Base-by-base conservation (phyloP, 2,329 filamentous ascomycete genomes). In the Esteya vermicola region DNA sequence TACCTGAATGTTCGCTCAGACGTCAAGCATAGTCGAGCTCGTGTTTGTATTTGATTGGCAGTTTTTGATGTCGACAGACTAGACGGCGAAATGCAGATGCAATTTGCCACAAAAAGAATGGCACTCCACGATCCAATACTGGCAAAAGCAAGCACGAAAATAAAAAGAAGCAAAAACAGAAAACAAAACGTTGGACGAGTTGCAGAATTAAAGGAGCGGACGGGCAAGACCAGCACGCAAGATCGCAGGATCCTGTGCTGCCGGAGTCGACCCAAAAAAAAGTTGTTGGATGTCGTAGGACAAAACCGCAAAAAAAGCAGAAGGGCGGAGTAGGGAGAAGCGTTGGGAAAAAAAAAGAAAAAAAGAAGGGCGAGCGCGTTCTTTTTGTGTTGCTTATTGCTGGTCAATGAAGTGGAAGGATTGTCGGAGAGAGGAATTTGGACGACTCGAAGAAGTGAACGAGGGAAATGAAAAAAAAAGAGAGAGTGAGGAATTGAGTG, bases 251-350 rank as follows among this genome's bases (percentile, higher is more conserved):
- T 42, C 30, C 34, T 33, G 30, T 35, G 32, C 26, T 25, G 55
- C 68, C 64, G 68, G 70, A 69, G 70, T 70, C 64, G 70, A 59
- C 64, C 70, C 70, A 73, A 53, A n/a, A n/a, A n/a, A n/a, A n/a
- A 47, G 48, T 47, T 46, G 47, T 30, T 21, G 36, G 14, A 16
- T 26, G 7, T 26, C 13, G 25, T 26, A 8, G 8, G 25, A 26
- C 23, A 31, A 27, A 9, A 8, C 16, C 5, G 26, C 19, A 21
- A 23, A 21, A n/a, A 19, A n/a, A 16, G 23, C 23, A n/a, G 30
- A 14, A 39, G 21, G n/a, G 10, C 30, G 9, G 4, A 22, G 18
- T 19, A n/a, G 8, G 33, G 8, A 30, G 25, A 13, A 21, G 27
- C 14, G 28, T 31, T 31, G 28, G 28, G 9, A 7, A 14, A 14